Evolutionary conservation across 495 filamentous ascomycete species (phyloP), one percentile per base, ranked within the genome.

Genomic region (Lineolata rhizophorae): DNA sequence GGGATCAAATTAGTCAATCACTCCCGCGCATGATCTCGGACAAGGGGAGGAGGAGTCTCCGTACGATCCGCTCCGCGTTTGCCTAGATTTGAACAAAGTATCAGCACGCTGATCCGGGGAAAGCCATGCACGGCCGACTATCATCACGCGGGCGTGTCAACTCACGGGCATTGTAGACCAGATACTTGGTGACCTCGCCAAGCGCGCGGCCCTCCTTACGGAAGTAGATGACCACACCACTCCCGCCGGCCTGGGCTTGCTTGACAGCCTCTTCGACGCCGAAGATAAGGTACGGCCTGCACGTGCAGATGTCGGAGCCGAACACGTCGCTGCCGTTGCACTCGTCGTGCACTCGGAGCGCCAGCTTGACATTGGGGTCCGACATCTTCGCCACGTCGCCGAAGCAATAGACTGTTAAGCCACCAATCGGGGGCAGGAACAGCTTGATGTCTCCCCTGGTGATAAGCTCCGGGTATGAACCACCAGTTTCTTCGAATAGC

Each of bases 81-180:
- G 16, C n/a, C n/a, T n/a, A n/a, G n/a, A n/a, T n/a, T n/a, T n/a
- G n/a, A n/a, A n/a, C n/a, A n/a, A n/a, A n/a, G n/a, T n/a, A n/a
- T n/a, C n/a, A n/a, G n/a, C n/a, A n/a, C n/a, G n/a, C n/a, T n/a
- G n/a, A n/a, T n/a, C n/a, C n/a, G n/a, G n/a, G n/a, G n/a, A n/a
- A n/a, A n/a, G n/a, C n/a, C n/a, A n/a, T n/a, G n/a, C n/a, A n/a
- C n/a, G n/a, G n/a, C n/a, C n/a, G n/a, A n/a, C n/a, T n/a, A n/a
- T n/a, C n/a, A n/a, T n/a, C n/a, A n/a, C n/a, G n/a, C n/a, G n/a
- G n/a, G n/a, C n/a, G n/a, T n/a, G n/a, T n/a, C n/a, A n/a, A n/a
- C n/a, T n/a, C n/a, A n/a, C 87, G 71, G 18, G 87, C 87, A 53
- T 97, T 97, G 57, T 97, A 97, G 16, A 95, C 87, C 11, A 97